Evolutionary conservation across 129 eudicot species (phyloP).

Genomic region (Artemisia argyi): DNA sequence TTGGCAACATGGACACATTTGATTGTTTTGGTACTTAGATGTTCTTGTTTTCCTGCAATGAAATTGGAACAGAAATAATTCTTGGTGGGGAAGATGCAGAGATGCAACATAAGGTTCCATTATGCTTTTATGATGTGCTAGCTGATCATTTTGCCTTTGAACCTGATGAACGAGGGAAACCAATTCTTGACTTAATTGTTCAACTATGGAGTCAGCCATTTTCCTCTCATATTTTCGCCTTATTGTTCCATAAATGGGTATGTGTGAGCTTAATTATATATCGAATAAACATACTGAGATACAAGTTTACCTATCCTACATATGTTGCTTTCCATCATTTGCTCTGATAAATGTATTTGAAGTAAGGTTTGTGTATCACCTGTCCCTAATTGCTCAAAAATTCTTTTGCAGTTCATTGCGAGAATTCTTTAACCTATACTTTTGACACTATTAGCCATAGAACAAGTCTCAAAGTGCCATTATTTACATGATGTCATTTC

Average conservation of each 20-base stretch:
- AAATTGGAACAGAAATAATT: slow-evolving; percentile 68
- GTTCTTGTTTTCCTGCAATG: slow-evolving; percentile 17
- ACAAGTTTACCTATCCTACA: too few relatives aligned
- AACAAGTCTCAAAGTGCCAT: too few relatives aligned
- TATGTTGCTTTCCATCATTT: too few relatives aligned
- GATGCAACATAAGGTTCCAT: slow-evolving; percentile 36
- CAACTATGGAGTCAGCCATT: slow-evolving; percentile 92
- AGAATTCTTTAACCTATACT: too few relatives aligned
- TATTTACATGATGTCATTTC: not conserved
- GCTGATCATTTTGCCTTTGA: slow-evolving; percentile 76
- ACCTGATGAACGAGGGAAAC: slow-evolving; percentile 60
- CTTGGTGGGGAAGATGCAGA: slow-evolving; percentile 51
- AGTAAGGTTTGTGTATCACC: too few relatives aligned
- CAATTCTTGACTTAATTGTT: slow-evolving; percentile 70
- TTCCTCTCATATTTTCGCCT: slow-evolving; percentile 68
- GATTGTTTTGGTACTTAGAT: slow-evolving; percentile 1
- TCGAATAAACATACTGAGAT: too few relatives aligned
- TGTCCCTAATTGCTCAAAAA: too few relatives aligned
- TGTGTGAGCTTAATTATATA: not conserved
- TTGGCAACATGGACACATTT: too few relatives aligned
- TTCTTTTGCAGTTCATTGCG: too few relatives aligned
- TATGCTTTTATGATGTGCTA: slow-evolving; percentile 84
- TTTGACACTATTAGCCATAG: too few relatives aligned
- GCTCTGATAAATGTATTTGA: too few relatives aligned
- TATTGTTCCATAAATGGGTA: slow-evolving; percentile 90